Evolutionary conservation across 495 filamentous ascomycete species (phyloP).

Genomic region (Aspergillus nanangensis): DNA sequence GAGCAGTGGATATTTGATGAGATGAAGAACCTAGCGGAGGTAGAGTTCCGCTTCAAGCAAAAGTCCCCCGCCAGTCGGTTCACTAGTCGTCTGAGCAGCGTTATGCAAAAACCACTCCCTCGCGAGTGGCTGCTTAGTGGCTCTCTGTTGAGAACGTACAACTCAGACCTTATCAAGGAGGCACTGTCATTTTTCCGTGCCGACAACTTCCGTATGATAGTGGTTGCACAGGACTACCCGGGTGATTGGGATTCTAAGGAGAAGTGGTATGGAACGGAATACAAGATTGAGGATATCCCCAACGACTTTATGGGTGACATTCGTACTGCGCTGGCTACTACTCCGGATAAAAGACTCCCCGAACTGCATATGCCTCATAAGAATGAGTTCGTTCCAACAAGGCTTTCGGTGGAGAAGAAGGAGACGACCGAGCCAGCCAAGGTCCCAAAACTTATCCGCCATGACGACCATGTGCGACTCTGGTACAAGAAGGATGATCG

Average conservation of each 20-base stretch:
- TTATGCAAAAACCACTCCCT: constrained; percentile 88
- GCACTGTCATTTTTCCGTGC: constrained; percentile 72
- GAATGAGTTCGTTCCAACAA: constrained; percentile 95
- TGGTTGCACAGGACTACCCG: constrained; percentile 78
- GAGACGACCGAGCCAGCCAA: constrained; percentile 69
- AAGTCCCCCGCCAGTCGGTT: constrained; percentile 87
- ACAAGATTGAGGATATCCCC: constrained; percentile 79
- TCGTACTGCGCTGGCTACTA: constrained; percentile 53
- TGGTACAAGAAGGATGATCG: constrained; percentile 99
- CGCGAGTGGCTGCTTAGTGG: constrained; percentile 84
- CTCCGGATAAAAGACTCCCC: constrained; percentile 53
- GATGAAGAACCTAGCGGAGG: constrained; percentile 80
- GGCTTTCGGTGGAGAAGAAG: constrained; percentile 92
- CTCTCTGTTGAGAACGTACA: constrained; percentile 69
- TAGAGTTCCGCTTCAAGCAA: constrained; percentile 92
- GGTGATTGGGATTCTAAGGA: constrained; percentile 85
- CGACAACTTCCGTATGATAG: constrained; percentile 81
- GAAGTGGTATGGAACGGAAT: constrained; percentile 98
- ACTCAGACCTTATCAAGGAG: constrained; percentile 68
- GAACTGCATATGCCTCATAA: constrained; percentile 83
- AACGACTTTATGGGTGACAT: constrained; percentile 68
- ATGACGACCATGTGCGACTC: constrained; percentile 75
- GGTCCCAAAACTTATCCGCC: constrained; percentile 79
- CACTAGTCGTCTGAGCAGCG: constrained; percentile 71
- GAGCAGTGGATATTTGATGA: constrained; percentile 94